Conservation (phyloP, 805 yeast species). For the Lipomyces yamadae region DNA sequence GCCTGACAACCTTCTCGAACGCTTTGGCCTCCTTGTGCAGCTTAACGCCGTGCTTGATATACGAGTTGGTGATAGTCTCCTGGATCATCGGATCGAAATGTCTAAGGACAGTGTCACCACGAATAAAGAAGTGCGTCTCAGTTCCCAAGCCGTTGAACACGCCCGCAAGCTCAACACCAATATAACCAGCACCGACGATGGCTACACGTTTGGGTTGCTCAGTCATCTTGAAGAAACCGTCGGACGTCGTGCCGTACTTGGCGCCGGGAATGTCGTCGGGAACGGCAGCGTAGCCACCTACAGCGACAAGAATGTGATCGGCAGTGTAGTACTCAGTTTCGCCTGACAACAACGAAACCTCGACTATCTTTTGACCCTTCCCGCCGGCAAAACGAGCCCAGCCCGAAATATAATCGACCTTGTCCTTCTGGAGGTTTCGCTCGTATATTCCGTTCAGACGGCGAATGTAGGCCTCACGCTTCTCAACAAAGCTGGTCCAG, state of each 20-base stretch:
- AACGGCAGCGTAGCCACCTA: conserved; percentile 84
- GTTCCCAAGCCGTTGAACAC: conserved; percentile 87
- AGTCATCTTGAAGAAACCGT: conserved; percentile 84
- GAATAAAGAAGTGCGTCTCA: conserved; percentile 82
- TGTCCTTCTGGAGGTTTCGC: conserved; percentile 82
- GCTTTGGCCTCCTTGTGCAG: conserved; percentile 67
- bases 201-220: conserved; percentile 91
- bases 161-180: conserved; percentile 94
- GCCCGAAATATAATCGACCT: conserved; percentile 85
- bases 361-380: conserved; percentile 60
- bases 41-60: conserved; percentile 78
- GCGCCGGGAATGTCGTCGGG: conserved; percentile 78
- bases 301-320: conserved; percentile 83
- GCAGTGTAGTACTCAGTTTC: conserved; percentile 67
- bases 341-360: conserved; percentile 72
- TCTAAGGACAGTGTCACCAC: conserved; percentile 90
- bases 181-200: conserved; percentile 97
- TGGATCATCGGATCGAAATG: conserved; percentile 84
- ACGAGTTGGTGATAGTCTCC: conserved; percentile 76
- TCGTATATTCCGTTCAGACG: conserved; percentile 93
- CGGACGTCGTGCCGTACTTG: conserved; percentile 83
- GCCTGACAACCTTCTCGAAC: conserved; percentile 54
- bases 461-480: conserved; percentile 88
- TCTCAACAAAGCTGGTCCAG: conserved; percentile 80
- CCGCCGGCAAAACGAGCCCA: conserved; percentile 75